Conservation (phyloP, 2,329 filamentous ascomycete genomes). For the Helotiales sp. region DNA sequence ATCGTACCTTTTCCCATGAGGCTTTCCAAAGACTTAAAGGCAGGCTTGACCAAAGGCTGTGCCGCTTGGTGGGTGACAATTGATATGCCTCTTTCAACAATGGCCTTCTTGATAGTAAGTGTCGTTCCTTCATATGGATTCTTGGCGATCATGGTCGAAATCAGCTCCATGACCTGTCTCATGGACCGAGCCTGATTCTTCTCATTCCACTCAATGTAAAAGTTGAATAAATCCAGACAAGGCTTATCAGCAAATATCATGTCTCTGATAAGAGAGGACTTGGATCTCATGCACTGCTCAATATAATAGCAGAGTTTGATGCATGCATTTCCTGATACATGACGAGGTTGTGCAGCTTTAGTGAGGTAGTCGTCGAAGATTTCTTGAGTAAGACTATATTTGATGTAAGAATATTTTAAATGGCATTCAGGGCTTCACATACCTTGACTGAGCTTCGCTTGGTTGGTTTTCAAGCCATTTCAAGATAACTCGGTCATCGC, state of each 20-base stretch:
- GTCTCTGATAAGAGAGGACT: slow-evolving; percentile 47
- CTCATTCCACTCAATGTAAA: slow-evolving; percentile 71
- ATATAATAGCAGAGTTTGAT: slow-evolving; percentile 66
- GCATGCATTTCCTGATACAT: slow-evolving; percentile 61
- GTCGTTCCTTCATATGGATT: slow-evolving; percentile 52
- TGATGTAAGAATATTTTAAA: not conserved
- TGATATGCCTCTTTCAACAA: slow-evolving; percentile 59
- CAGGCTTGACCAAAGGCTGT: slow-evolving; percentile 70
- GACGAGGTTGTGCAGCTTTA: slow-evolving; percentile 53
- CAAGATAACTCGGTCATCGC: slow-evolving; percentile 36
- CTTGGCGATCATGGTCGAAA: slow-evolving; percentile 55
- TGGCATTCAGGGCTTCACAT: slow-evolving; percentile 36
- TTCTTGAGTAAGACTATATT: slow-evolving; percentile 32
- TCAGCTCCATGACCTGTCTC: slow-evolving; percentile 64
- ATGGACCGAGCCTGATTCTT: slow-evolving; percentile 68
- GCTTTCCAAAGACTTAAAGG: slow-evolving; percentile 69
- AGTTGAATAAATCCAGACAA: slow-evolving; percentile 59
- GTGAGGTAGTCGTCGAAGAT: slow-evolving; percentile 34
- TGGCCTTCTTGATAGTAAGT: slow-evolving; percentile 50
- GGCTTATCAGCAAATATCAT: slow-evolving; percentile 59
- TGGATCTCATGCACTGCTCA: slow-evolving; percentile 61
- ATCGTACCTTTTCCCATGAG: slow-evolving; percentile 67
- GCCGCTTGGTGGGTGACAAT: slow-evolving; percentile 65
- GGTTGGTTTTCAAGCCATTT: slow-evolving; percentile 52
- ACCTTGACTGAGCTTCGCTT: slow-evolving; percentile 46